Evolutionary conservation across 169 alveolate genomes (phyloP).

Genomic region (Eimeria zaria): DNA sequence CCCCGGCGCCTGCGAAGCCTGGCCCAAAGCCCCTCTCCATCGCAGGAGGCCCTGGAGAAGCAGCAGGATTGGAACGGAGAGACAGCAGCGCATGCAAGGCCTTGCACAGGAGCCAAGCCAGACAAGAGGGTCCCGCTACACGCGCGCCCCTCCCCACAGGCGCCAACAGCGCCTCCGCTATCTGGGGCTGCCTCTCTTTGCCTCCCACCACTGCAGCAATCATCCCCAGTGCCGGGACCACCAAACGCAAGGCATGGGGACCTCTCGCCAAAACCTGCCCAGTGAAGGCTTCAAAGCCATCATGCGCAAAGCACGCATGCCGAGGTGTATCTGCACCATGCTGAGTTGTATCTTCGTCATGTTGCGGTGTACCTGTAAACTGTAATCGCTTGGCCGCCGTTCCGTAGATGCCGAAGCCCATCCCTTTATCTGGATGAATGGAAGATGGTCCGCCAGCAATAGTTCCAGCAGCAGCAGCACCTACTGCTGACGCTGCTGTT

Average conservation of each 20-base stretch:
- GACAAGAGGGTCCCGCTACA: slow-evolving; percentile 29
- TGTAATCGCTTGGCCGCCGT: background rate
- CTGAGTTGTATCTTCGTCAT: background rate
- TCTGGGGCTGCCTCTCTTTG: slow-evolving; percentile 43
- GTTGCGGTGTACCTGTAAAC: too few relatives aligned
- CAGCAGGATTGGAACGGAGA: background rate
- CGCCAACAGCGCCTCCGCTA: slow-evolving; percentile 37
- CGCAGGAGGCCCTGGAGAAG: background rate
- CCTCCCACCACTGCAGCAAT: slow-evolving; percentile 42
- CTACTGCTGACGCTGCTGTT: background rate
- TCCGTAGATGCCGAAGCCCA: background rate
- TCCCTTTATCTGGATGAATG: background rate
- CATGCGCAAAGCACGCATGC: background rate
- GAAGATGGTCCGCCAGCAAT: background rate
- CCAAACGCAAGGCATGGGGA: background rate
- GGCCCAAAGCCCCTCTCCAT: background rate
- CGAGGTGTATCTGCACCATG: background rate
- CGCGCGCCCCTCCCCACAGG: background rate
- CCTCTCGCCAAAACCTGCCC: slow-evolving; percentile 45
- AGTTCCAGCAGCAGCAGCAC: background rate
- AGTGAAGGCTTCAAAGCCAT: slow-evolving; percentile 12
- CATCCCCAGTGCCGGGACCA: slow-evolving; percentile 8
- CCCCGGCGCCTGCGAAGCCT: background rate
- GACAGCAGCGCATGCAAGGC: slow-evolving; percentile 24
- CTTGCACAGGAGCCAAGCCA: background rate